Base-by-base conservation (phyloP, 2,329 filamentous ascomycete genomes). In the Capronia coronata region DNA sequence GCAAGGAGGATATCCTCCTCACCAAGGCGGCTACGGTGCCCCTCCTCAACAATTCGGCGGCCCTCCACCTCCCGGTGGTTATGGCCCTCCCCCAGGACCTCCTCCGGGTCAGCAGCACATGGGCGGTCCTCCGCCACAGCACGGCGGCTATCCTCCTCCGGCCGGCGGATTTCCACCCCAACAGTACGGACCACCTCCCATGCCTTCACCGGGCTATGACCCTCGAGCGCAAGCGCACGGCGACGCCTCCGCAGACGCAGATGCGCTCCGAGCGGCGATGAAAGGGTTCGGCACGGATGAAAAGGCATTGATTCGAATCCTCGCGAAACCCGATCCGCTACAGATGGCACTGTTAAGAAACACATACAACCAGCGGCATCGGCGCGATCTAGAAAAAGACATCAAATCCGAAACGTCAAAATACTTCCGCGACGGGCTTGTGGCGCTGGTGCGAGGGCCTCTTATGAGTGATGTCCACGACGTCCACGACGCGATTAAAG, bases 271-370 rank as follows among this genome's bases (percentile, higher is more conserved):
- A 46, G 78, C 78, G 59, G 87, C 91, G 1, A 95, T 96, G 88
- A 95, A 94, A 68, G 89, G 89, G 0, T 87, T 95, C 55, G 91
- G 90, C 27, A 96, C 90, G 0, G 82, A 97, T 62, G 90, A 96
- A 66, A 84, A 82, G 61, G 68, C 77, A 0, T 71, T 97, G 13
- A 90, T 94, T 56, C 71, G 74, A 1, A 71, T 83, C 2, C 72
- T 97, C 7, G 71, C 84, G 2, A 78, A 75, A 58, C 83, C 89
- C 55, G 87, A 94, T 56, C 85, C 90, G 1, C 72, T 89, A 3
- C 86, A 94, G 65, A 77, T 93, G 55, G 78, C 83, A 41, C 73
- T 79, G 7, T 74, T 94, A 44, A 79, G 82, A 49, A 66, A 75
- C 6, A 76, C 84, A 2, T 97, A 85, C 70, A 71, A 80, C 42